A percentile compares a stretch with the other conserved stretches of the same genome.
These are phyloP conservation scores for Quercus bicolor DNA, from an alignment of 306 rosid species.

Conservation along the genomic window DNA sequence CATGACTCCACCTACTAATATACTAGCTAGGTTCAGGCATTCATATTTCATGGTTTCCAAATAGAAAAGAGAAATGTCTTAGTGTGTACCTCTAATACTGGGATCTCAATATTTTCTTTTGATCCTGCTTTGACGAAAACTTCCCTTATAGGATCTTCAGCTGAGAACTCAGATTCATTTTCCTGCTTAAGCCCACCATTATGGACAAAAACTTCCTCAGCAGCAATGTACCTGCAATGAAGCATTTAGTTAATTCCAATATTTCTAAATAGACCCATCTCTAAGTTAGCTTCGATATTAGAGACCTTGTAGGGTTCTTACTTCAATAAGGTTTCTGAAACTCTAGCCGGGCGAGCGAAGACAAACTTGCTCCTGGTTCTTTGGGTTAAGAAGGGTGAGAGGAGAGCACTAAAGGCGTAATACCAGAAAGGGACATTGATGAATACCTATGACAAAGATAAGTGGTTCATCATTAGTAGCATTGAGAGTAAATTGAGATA, in stretches of 20 bases:
- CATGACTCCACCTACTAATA: too few species aligned
- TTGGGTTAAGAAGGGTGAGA: slow-evolving; percentile 52
- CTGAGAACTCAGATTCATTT: slow-evolving; percentile 36
- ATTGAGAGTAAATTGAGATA: neutral
- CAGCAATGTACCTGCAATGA: slow-evolving; percentile 42
- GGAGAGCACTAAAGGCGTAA: slow-evolving; percentile 46
- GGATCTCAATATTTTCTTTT: slow-evolving; percentile 43
- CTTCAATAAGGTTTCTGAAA: slow-evolving; percentile 44
- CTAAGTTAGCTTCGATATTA: neutral
- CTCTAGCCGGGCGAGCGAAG: slow-evolving; percentile 46
- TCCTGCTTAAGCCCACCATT: slow-evolving; percentile 53
- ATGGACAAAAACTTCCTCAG: slow-evolving; percentile 42
- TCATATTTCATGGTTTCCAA: too few species aligned
- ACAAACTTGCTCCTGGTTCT: slow-evolving; percentile 56
- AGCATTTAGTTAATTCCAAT: neutral
- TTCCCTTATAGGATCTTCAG: slow-evolving; percentile 32
- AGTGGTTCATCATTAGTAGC: slow-evolving; percentile 5
- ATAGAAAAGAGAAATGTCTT: neutral
- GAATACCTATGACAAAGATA: slow-evolving; percentile 36
- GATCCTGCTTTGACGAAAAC: slow-evolving; percentile 44
- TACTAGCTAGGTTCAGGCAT: too few species aligned
- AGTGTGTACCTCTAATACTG: slow-evolving; percentile 38
- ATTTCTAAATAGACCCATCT: neutral
- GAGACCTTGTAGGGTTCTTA: slow-evolving; percentile 15
- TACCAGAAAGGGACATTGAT: slow-evolving; percentile 62